Conservation (phyloP, 768 basidiomycete genomes). For the Lactarius vividus region DNA sequence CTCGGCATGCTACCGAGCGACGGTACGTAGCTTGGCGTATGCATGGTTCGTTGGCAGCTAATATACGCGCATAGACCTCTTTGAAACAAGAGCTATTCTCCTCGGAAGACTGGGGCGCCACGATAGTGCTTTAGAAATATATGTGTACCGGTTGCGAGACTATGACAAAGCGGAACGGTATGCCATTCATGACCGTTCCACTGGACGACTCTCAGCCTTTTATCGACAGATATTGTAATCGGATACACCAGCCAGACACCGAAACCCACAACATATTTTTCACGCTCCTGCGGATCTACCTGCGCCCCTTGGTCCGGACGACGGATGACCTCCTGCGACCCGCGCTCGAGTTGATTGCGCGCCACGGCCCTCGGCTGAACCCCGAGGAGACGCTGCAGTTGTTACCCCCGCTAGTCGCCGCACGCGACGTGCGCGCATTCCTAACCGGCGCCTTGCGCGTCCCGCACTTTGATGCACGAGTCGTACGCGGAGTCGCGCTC, state of each 20-base stretch:
- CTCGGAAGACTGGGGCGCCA: slow-evolving; percentile 88
- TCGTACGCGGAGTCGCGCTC: slow-evolving; percentile 67
- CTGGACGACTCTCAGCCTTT: background rate
- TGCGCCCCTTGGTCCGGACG: slow-evolving; percentile 60
- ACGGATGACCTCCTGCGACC: slow-evolving; percentile 64
- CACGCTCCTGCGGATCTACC: slow-evolving; percentile 81
- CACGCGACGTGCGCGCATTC: slow-evolving; percentile 76
- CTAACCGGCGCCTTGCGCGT: slow-evolving; percentile 65
- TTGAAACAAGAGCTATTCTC: slow-evolving; percentile 88
- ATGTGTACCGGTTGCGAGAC: slow-evolving; percentile 84
- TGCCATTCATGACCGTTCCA: slow-evolving; percentile 30
- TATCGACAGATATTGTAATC: slow-evolving; percentile 78
- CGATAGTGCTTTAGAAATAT: slow-evolving; percentile 91
- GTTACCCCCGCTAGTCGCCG: slow-evolving; percentile 85
- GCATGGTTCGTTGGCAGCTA: background rate
- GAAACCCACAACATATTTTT: slow-evolving; percentile 70
- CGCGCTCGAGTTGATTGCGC: slow-evolving; percentile 83
- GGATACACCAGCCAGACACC: slow-evolving; percentile 60
- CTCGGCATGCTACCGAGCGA: slow-evolving; percentile 80
- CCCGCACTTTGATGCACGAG: slow-evolving; percentile 64
- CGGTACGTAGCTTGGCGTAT: slow-evolving; percentile 44
- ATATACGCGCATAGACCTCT: slow-evolving; percentile 56
- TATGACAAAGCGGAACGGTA: slow-evolving; percentile 89
- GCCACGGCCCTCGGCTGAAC: slow-evolving; percentile 81
- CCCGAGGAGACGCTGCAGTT: slow-evolving; percentile 79